Conservation (phyloP, 2,329 filamentous ascomycete genomes). For the Pestalotiopsis sp. region DNA sequence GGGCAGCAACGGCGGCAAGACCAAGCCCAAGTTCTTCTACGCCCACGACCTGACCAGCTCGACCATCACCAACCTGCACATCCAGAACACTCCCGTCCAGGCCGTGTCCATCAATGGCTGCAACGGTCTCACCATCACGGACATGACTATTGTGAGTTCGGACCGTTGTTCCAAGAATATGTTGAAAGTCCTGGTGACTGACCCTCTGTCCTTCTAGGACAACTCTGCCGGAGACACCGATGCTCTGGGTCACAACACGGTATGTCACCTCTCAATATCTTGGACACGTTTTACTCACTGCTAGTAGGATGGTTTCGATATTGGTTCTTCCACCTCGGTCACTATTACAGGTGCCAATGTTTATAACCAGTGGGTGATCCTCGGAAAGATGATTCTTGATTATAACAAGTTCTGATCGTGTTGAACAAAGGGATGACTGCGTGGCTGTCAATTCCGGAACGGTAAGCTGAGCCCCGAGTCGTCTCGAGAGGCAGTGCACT, state of each 20-base stretch:
- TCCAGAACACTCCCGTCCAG: conserved; percentile 45
- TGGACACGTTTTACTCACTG: background rate
- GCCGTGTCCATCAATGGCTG: conserved; percentile 41
- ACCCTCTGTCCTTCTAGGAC: conserved; percentile 21
- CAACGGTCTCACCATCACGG: conserved; percentile 36
- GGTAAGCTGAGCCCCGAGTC: background rate
- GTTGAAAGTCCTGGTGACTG: background rate
- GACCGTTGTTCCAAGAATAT: background rate
- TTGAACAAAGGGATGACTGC: conserved; percentile 44
- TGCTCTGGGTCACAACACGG: conserved; percentile 50
- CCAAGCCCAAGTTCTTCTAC: conserved; percentile 50
- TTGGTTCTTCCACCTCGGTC: conserved; percentile 50
- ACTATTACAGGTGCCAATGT: conserved; percentile 55
- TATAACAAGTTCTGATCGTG: background rate
- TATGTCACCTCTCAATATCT: background rate
- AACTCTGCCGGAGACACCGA: conserved; percentile 39
- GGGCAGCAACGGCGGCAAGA: conserved; percentile 40
- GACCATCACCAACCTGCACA: conserved; percentile 39
- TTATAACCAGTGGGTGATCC: conserved; percentile 50
- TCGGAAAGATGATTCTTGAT: background rate
- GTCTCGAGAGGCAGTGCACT: background rate
- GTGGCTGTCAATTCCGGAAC: conserved; percentile 58
- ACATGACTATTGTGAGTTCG: conserved; percentile 31
- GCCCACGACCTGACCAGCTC: conserved; percentile 43
- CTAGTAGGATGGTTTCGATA: conserved; percentile 54